Conservation (phyloP, 1,284 basidiomycete genomes). For the Phlebopus sp. region DNA sequence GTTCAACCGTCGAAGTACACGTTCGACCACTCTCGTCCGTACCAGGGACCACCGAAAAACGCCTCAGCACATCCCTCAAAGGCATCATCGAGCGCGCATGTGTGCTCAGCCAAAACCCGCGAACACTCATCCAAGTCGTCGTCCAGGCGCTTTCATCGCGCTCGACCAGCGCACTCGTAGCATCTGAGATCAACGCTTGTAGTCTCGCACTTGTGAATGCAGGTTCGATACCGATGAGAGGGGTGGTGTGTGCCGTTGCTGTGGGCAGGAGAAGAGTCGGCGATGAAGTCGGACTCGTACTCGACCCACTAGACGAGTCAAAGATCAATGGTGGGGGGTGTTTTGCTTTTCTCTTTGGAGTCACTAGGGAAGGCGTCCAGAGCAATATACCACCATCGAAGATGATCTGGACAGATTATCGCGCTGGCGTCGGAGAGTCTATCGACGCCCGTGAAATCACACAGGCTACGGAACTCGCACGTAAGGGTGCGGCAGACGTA, state of each 20-base stretch:
- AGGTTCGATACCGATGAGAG: conserved; percentile 65
- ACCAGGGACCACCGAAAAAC: conserved; percentile 64
- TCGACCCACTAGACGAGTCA: conserved; percentile 51
- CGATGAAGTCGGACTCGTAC: conserved; percentile 34
- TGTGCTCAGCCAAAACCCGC: conserved; percentile 59
- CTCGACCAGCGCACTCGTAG: conserved; percentile 35
- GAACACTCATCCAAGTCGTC: conserved; percentile 68
- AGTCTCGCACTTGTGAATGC: conserved; percentile 65
- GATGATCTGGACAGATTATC: conserved; percentile 45
- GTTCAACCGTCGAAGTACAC: conserved; percentile 67
- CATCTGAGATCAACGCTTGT: conserved; percentile 67
- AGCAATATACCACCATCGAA: conserved; percentile 19
- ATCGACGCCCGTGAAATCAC: conserved; percentile 43
- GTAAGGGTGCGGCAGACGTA: conserved; percentile 42
- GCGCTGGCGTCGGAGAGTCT: conserved; percentile 19
- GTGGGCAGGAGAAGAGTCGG: conserved; percentile 40
- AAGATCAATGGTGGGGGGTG: conserved; percentile 46
- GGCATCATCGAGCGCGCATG: conserved; percentile 56
- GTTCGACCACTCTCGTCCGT: conserved; percentile 65
- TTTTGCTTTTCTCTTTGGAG: conserved; percentile 67
- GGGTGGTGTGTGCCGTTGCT: conserved; percentile 64
- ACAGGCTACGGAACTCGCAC: conserved; percentile 46
- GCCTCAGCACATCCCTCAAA: conserved; percentile 49
- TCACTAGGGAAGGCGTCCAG: conserved; percentile 12
- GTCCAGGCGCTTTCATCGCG: conserved; percentile 53